phyloP scores from a whole-genome alignment of 2,329 filamentous ascomycete genomes.

The Bipolaris sorokiniana region DNA sequence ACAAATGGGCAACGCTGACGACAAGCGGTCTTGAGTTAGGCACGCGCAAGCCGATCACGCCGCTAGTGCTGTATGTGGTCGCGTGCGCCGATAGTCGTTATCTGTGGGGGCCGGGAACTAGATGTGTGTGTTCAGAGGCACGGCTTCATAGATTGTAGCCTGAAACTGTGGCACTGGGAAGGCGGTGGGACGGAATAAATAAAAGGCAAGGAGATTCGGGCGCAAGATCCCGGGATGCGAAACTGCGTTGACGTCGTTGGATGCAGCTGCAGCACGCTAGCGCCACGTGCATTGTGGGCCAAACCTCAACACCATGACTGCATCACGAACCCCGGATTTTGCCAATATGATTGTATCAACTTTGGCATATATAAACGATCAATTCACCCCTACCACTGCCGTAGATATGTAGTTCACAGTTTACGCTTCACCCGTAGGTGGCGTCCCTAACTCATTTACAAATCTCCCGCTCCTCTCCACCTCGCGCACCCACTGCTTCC shows the following conservation, averaged over 20 bases:
- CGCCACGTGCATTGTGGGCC: constrained; percentile 22
- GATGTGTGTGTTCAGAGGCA: not conserved
- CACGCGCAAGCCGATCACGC: constrained; percentile 9
- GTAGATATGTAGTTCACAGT: not conserved
- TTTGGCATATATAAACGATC: no score
- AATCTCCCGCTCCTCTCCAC: constrained; percentile 42
- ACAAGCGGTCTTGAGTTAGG: not conserved
- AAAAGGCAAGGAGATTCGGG: not conserved
- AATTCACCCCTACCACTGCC: no score
- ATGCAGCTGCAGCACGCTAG: constrained; percentile 19
- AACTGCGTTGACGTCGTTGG: constrained; percentile 20
- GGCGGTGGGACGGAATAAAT: constrained; percentile 1
- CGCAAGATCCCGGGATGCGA: constrained; percentile 2
- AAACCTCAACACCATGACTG: constrained; percentile 5
- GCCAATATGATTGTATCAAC: not conserved
- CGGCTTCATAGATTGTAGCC: not conserved
- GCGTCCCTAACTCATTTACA: constrained; percentile 38
- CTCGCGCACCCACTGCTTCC: constrained; percentile 50
- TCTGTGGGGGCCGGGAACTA: not conserved
- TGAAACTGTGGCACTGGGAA: not conserved
- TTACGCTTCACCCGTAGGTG: constrained; percentile 3
- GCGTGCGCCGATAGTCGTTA: constrained; percentile 9
- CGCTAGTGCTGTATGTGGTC: constrained; percentile 12
- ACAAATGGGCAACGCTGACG: not conserved
- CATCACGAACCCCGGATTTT: not conserved